Conservation (phyloP, 768 basidiomycete genomes). For the Termitomyces sp. region DNA sequence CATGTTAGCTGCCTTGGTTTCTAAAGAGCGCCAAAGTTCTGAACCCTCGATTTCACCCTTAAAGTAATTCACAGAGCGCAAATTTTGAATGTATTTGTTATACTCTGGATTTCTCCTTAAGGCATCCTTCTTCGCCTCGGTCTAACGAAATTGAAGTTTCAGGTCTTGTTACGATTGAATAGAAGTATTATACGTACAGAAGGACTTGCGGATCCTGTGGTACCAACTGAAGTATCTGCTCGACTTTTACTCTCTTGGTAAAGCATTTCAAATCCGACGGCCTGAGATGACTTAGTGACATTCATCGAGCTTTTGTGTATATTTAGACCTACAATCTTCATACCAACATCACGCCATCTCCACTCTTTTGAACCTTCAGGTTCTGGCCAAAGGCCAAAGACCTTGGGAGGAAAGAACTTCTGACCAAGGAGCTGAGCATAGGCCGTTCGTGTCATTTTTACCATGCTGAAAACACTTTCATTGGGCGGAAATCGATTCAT, state of each 20-base stretch:
- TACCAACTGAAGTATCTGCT: conserved; percentile 30
- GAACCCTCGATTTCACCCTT: conserved; percentile 76
- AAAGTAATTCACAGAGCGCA: conserved; percentile 72
- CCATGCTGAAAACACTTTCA: conserved; percentile 53
- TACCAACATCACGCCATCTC: conserved; percentile 82
- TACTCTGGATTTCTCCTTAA: conserved; percentile 69
- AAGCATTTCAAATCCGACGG: conserved; percentile 96
- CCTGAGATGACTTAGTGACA: conserved; percentile 37
- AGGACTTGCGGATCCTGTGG: conserved; percentile 34
- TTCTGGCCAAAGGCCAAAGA: conserved; percentile 76
- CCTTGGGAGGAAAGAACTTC: conserved; percentile 86
- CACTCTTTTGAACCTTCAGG: conserved; percentile 61
- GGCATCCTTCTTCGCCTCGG: conserved; percentile 63
- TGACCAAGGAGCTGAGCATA: conserved; percentile 94
- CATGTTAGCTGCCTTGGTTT: conserved; percentile 62
- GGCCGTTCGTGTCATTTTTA: conserved; percentile 84
- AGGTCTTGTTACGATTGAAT: conserved; percentile 1
- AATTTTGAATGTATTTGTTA: conserved; percentile 62
- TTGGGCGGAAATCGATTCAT: conserved; percentile 89
- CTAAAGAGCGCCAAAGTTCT: conserved; percentile 66
- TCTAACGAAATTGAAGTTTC: conserved; percentile 29
- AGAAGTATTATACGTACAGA: conserved; percentile 39
- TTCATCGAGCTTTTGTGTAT: not conserved
- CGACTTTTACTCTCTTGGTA: conserved; percentile 80
- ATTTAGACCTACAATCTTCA: conserved; percentile 74